Percentiles rank a stretch among this genome's conserved stretches.
phyloP scores from a whole-genome alignment of 75 land plant genomes.

The Sequoiadendron giganteum region DNA sequence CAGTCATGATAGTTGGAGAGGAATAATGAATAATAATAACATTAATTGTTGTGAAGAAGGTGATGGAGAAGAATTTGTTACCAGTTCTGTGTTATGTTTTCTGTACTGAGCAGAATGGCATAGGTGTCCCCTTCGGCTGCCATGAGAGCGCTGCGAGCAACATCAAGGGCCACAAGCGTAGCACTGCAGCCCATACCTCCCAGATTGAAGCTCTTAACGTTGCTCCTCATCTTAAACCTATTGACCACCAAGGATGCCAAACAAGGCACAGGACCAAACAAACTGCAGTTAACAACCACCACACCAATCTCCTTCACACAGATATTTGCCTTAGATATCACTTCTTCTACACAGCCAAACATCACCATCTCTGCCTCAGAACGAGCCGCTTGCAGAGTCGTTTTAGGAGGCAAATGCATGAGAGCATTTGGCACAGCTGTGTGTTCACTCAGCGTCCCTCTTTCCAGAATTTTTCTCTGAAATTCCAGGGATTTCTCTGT shows the following conservation, averaged over 20 bases:
- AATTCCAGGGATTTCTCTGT: slow-evolving; percentile 28
- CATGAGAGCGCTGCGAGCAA: slow-evolving; percentile 47
- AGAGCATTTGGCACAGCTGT: slow-evolving; percentile 31
- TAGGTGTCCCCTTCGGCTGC: slow-evolving; percentile 21
- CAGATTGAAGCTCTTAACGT: slow-evolving; percentile 38
- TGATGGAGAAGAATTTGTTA: no score
- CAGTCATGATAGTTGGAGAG: no score
- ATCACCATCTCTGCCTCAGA: slow-evolving; percentile 37
- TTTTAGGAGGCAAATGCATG: slow-evolving; percentile 27
- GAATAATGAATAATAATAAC: no score
- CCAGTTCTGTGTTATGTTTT: slow-evolving; percentile 38
- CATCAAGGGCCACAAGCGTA: slow-evolving; percentile 44
- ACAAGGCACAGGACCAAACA: slow-evolving; percentile 63
- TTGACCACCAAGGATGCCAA: slow-evolving; percentile 62
- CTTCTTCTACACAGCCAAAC: slow-evolving; percentile 34
- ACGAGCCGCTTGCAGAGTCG: slow-evolving; percentile 38
- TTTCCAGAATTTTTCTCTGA: slow-evolving; percentile 40
- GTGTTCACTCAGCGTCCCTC: slow-evolving; percentile 41
- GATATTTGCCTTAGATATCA: slow-evolving; percentile 38
- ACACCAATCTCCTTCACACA: slow-evolving; percentile 52
- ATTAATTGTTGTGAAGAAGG: no score
- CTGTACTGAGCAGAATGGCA: slow-evolving; percentile 48
- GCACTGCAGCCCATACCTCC: slow-evolving; percentile 72
- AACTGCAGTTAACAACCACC: slow-evolving; percentile 53
- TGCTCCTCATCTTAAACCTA: slow-evolving; percentile 55